Conservation (phyloP, 495 filamentous ascomycete genomes). For the Lentithecium fluviatile region DNA sequence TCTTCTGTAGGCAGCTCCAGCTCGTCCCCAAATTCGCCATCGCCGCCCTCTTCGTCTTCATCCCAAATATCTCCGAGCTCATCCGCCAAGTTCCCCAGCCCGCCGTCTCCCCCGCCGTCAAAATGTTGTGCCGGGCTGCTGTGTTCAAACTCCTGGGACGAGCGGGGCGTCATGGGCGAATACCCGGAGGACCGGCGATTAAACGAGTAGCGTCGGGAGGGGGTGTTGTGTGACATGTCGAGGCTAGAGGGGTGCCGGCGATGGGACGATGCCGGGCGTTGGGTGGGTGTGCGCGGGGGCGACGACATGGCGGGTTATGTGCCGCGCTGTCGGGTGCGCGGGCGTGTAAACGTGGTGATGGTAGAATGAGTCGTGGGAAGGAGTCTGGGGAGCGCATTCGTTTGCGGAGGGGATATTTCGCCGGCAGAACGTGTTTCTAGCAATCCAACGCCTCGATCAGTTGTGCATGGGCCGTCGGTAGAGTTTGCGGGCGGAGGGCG, state of each 20-base stretch:
- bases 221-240: slow-evolving; percentile 53
- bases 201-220: slow-evolving; percentile 49
- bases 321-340: neutral
- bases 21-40: slow-evolving; percentile 42
- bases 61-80: slow-evolving; percentile 64
- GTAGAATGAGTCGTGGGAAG: neutral
- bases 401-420: slow-evolving; percentile 5
- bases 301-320: slow-evolving; percentile 48
- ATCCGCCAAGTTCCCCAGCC: slow-evolving; percentile 77
- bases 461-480: neutral
- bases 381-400: slow-evolving; percentile 12
- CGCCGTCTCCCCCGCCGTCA: slow-evolving; percentile 43
- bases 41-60: slow-evolving; percentile 56
- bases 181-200: slow-evolving; percentile 37
- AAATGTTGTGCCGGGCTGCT: slow-evolving; percentile 44
- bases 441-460: neutral
- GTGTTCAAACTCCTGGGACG: slow-evolving; percentile 44
- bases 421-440: slow-evolving; percentile 6
- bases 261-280: slow-evolving; percentile 49
- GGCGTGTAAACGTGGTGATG: neutral
- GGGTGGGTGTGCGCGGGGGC: slow-evolving; percentile 64
- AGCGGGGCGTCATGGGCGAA: slow-evolving; percentile 60
- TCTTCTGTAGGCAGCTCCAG: slow-evolving; percentile 20
- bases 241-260: slow-evolving; percentile 58
- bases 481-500: neutral